Percentiles rank a stretch among this genome's conserved stretches.
These are phyloP conservation scores for Oxytropis ochrocephala DNA, from an alignment of 306 rosid genomes.

Conservation along the genomic window DNA sequence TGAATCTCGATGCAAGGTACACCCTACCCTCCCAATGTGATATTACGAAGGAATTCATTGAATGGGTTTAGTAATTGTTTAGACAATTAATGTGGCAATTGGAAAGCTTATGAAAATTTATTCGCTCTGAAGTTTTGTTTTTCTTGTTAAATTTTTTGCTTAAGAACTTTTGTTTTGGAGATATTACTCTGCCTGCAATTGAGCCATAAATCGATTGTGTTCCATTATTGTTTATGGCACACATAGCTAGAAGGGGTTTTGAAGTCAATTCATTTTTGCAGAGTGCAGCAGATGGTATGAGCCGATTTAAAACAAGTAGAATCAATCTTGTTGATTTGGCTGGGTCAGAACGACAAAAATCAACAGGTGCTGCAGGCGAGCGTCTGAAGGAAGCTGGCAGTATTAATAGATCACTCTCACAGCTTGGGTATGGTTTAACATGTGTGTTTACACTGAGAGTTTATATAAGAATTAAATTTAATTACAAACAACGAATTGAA, in stretches of 20 bases:
- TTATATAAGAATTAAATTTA: not conserved
- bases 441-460: not conserved
- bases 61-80: not conserved
- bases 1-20: slow-evolving; percentile 91
- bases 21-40: not conserved
- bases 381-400: slow-evolving; percentile 98
- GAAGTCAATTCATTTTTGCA: slow-evolving; percentile 39
- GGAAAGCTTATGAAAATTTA: not conserved
- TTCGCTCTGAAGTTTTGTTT: not conserved
- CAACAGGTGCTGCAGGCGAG: slow-evolving; percentile 96
- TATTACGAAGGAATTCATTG: not conserved
- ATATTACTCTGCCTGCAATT: not conserved
- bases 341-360: slow-evolving; percentile 93
- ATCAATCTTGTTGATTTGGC: slow-evolving; percentile 98
- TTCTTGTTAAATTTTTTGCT: not conserved
- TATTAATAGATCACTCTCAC: slow-evolving; percentile 96
- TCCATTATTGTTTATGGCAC: slow-evolving; percentile 1
- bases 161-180: slow-evolving; percentile 5
- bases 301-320: slow-evolving; percentile 94
- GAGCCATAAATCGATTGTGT: slow-evolving; percentile 5
- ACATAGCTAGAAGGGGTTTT: slow-evolving; percentile 13
- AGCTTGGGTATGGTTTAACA: slow-evolving; percentile 75
- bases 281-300: slow-evolving; percentile 68
- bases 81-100: not conserved
- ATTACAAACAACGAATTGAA: not conserved